phyloP scores from a whole-genome alignment of 139 green algal genomes.

The Monoraphidium neglectum region DNA sequence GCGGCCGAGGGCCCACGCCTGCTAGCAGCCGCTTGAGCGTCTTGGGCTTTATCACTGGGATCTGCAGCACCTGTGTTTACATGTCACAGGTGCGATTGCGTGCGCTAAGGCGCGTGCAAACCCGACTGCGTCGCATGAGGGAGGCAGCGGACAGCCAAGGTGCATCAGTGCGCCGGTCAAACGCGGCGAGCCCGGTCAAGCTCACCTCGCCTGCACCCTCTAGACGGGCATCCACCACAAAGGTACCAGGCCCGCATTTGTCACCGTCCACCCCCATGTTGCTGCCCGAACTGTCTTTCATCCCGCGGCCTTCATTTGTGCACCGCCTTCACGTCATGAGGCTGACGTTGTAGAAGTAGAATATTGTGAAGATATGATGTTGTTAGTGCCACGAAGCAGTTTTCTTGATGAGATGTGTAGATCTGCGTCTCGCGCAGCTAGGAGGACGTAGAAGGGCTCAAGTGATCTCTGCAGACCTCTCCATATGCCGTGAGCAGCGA shows the following conservation, averaged over 20 bases:
- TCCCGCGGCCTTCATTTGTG: no score
- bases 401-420: no score
- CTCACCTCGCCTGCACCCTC: conserved; percentile 18
- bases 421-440: no score
- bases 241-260: neutral
- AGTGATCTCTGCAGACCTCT: no score
- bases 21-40: conserved; percentile 46
- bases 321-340: no score
- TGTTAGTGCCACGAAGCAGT: no score
- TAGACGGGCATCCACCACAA: conserved; percentile 19
- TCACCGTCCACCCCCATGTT: no score
- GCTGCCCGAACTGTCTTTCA: no score
- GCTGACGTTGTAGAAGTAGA: no score
- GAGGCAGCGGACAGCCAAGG: neutral
- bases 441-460: no score
- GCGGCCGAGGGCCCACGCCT: conserved; percentile 38
- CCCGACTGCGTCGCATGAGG: neutral
- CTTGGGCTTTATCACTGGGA: conserved; percentile 55
- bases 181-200: neutral
- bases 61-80: conserved; percentile 55
- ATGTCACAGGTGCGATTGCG: neutral
- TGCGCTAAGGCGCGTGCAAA: neutral
- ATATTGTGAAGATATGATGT: no score
- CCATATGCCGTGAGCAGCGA: no score
- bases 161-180: neutral